Percentiles rank a stretch among this genome's conserved stretches.
Evolutionary conservation across 169 alveolate genomes (phyloP).

Genomic region (Amoebophrya sp.): DNA sequence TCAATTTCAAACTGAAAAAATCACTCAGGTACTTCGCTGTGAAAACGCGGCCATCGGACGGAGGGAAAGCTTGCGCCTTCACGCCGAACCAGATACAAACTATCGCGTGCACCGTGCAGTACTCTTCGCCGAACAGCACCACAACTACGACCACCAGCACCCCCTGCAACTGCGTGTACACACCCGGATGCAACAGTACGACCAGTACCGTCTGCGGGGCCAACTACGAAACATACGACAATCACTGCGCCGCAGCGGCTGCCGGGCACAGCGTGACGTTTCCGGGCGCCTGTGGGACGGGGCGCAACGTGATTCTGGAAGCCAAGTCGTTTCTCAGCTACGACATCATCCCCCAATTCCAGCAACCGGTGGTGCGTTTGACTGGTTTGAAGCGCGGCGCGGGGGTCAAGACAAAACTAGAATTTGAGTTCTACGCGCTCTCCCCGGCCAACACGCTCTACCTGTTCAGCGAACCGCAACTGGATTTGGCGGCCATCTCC

Average conservation of each 20-base stretch:
- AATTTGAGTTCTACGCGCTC: neutral
- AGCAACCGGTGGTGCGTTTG: neutral
- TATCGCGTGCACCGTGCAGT: neutral
- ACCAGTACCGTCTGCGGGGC: neutral
- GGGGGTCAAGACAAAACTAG: neutral
- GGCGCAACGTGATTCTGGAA: neutral
- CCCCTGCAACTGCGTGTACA: neutral
- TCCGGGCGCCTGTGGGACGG: neutral
- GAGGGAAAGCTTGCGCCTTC: neutral
- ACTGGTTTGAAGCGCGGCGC: conserved; percentile 3
- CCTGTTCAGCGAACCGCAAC: neutral
- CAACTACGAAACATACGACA: neutral
- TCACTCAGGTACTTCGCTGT: neutral
- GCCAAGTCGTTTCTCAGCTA: neutral
- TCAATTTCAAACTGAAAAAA: too few species aligned
- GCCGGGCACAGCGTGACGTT: neutral
- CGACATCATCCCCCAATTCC: neutral
- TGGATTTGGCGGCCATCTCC: neutral
- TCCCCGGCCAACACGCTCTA: neutral
- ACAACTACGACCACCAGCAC: neutral
- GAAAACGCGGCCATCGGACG: neutral
- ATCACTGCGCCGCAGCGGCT: neutral
- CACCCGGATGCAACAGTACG: neutral
- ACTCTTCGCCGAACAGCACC: neutral
- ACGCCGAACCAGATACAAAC: neutral